Base-by-base conservation (phyloP, 176 grass and related monocot genomes). In the Paspalum vaginatum region DNA sequence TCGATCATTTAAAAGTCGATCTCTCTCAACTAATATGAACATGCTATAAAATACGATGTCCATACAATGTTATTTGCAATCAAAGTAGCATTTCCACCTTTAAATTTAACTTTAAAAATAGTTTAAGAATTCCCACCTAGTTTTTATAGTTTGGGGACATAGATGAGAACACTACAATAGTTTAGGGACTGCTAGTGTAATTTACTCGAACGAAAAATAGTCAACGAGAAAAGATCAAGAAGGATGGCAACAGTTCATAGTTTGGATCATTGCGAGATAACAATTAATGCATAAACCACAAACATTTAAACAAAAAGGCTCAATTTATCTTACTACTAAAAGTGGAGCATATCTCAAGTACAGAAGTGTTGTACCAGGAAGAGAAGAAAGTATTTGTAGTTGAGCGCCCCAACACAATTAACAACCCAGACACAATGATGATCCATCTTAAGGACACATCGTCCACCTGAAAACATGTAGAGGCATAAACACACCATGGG, bases 351-450 rank as follows among this genome's bases (percentile, higher is more conserved):
- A 74, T 74, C 18, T 68, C 75, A 90, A 38, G 32, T 22, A 73
- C 54, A 72, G 67, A 55, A 85, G 76, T 47, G 82, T 6, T 56
- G 38, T 94, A 94, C 94, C 94, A 97, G 77, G 69, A 97, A 97
- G 40, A 97, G 94, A 76, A 97, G 94, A 86, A 97, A 97, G 47
- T 84, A 97, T 81, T 97, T 97, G 54, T 97, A 97, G 85, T 97
- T 97, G 52, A 90, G 85, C 2, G 91, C 94, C 75, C 94, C 94
- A 47, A 97, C 94, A 87, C 94, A 97, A 71, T 94, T 97, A 74
- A 97, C 91, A 51, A 97, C 94, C 94, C 94, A 97, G 24, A 97
- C 94, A 82, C 94, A 97, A 79, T 97, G 94, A 82, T 97, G 94
- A 80, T 97, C 94, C 94, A 97, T 97, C 86, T 97, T 97, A 48